Evolutionary conservation across 495 filamentous ascomycete species (phyloP).

Genomic region (Aspergillus asperescens): DNA sequence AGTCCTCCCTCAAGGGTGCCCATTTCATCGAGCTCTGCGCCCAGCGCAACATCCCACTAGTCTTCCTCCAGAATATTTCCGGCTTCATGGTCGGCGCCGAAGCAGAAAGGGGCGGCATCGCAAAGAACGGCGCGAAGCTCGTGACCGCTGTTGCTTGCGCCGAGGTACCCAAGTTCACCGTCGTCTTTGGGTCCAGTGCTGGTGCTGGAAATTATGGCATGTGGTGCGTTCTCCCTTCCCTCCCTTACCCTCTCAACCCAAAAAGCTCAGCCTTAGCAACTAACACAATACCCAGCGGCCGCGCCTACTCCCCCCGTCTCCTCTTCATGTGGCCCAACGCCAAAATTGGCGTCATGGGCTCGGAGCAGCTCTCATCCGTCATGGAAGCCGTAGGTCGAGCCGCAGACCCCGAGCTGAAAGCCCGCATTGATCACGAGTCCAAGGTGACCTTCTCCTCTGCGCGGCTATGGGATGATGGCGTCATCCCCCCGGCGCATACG

Average conservation of each 20-base stretch:
- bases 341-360: conserved; percentile 91
- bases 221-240: conserved; percentile 48
- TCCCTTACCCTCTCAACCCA: not conserved
- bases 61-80: conserved; percentile 95
- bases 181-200: conserved; percentile 81
- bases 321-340: conserved; percentile 98
- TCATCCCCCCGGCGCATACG: conserved; percentile 88
- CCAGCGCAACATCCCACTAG: conserved; percentile 79
- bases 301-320: conserved; percentile 85
- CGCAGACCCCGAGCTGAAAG: conserved; percentile 74
- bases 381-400: conserved; percentile 91
- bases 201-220: conserved; percentile 78
- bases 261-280: not conserved
- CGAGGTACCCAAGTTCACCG: conserved; percentile 94
- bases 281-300: conserved; percentile 53
- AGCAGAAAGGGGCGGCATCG: conserved; percentile 90
- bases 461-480: conserved; percentile 91
- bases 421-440: conserved; percentile 84
- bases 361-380: conserved; percentile 84
- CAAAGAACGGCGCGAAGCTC: conserved; percentile 96
- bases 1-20: conserved; percentile 84
- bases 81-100: conserved; percentile 97
- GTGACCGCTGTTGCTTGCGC: conserved; percentile 95
- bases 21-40: conserved; percentile 98
- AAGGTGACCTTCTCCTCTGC: conserved; percentile 83